phyloP scores from a whole-genome alignment of 2,329 filamentous ascomycete genomes.

The Beauveria medogensis region DNA sequence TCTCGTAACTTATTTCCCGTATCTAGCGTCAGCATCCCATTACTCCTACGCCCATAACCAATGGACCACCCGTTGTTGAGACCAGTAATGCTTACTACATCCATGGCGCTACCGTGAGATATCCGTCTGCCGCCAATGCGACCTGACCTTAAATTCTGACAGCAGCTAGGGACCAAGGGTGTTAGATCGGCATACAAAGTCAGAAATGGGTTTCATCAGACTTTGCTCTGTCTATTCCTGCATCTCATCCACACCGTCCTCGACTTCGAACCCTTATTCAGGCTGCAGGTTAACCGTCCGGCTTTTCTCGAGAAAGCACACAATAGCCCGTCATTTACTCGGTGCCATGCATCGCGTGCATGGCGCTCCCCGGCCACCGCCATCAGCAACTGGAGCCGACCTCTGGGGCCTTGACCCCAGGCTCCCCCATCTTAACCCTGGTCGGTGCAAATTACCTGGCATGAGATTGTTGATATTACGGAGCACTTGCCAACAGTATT shows the following conservation, averaged over 20 bases:
- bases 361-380: not conserved
- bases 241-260: not conserved
- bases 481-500: slow-evolving; percentile 5
- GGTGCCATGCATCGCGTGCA: not conserved
- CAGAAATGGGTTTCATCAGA: slow-evolving; percentile 1
- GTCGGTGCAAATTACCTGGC: slow-evolving; percentile 3
- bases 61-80: not conserved
- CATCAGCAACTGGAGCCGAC: not conserved
- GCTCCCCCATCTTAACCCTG: slow-evolving; percentile 2
- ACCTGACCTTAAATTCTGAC: slow-evolving; percentile 9
- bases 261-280: not conserved
- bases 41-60: not conserved
- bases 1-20: not conserved
- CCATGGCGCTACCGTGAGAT: slow-evolving; percentile 9
- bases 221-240: not conserved
- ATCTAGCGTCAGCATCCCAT: not conserved
- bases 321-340: not conserved
- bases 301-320: not conserved
- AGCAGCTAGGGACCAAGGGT: slow-evolving; percentile 3
- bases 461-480: slow-evolving; percentile 3
- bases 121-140: slow-evolving; percentile 11
- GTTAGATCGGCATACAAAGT: slow-evolving; percentile 5
- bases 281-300: not conserved
- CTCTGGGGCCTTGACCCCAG: slow-evolving; percentile 2
- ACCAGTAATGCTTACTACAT: slow-evolving; percentile 11